Base-by-base conservation (phyloP, 257 asterid genomes). In the Solanum virginianum region DNA sequence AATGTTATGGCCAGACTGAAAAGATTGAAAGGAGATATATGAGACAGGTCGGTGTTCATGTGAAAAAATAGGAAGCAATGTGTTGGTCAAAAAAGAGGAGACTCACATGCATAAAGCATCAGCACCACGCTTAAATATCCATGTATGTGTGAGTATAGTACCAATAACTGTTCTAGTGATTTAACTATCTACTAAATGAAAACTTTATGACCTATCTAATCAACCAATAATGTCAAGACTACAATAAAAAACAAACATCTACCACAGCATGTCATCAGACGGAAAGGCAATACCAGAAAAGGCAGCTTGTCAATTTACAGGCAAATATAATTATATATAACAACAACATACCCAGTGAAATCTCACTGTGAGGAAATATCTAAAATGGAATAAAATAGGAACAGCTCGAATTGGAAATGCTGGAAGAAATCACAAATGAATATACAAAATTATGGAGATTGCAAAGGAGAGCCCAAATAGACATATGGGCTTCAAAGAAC, bases 1-100 rank as follows among this genome's bases (percentile, higher is more conserved):
- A 75, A 95, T 97, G 89, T 97, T 97, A 86, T 97, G 99, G 39
- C 99, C 99, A 72, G 94, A 94, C 99, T 97, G 98, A 81, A 75
- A 82, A 80, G 5, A 88, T 86, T 83, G 62, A 36, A 66, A 51
- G 80, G 65, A 51, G 36, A 51, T 54, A 83, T 41, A 51, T 62
- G 68, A 88, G 51, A 84, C 55, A 85, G 36, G 51, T 36, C 49
- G 22, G 41, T 53, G 12, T 10, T 14, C 54, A 18, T 53, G 20
- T 32, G 36, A 83, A 45, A 24, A 83, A 26, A 51, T 15, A 66
- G 36, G 45, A 66, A 20, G 15, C 49, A 69, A 17, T 36, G 24
- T 36, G 77, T 69, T 36, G 15, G 49, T 69, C 36, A 32, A 68
- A 7, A 66, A 36, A 69, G 24, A 59, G 80, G 59, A 47, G n/a